Percentiles rank a stretch among this genome's conserved stretches.
phyloP scores from a whole-genome alignment of 352 stramenopile species.

The Phytophthora tentaculata region DNA sequence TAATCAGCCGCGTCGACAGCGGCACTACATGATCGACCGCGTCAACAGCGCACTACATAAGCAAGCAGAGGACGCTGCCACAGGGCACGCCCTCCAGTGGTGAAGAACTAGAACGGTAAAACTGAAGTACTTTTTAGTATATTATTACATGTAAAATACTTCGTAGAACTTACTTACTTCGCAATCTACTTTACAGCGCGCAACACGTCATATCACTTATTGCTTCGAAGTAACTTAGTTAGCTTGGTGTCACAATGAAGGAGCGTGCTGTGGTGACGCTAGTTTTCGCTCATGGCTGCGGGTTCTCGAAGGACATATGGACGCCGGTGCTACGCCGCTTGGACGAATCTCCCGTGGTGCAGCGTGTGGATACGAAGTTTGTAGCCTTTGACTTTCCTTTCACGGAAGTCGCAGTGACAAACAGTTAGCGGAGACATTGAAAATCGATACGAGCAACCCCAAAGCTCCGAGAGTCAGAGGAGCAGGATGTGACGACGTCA shows the following conservation, averaged over 20 bases:
- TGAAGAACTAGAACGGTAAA: no score
- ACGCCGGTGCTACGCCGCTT: constrained; percentile 38
- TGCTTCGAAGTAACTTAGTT: no score
- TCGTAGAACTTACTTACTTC: no score
- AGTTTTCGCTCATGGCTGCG: constrained; percentile 45
- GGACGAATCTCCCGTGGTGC: constrained; percentile 19
- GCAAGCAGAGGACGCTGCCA: no score
- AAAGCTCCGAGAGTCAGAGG: constrained; percentile 24
- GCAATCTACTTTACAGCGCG: no score
- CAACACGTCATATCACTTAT: no score
- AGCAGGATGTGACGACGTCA: constrained; percentile 18
- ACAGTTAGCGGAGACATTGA: constrained; percentile 23
- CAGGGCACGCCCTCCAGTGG: no score
- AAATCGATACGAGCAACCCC: constrained; percentile 22
- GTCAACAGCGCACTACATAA: no score
- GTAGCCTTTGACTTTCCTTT: constrained; percentile 46
- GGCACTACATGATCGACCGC: no score
- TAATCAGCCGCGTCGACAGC: no score
- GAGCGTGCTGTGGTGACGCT: constrained; percentile 28
- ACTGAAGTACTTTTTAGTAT: no score
- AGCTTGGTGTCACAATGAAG: constrained; percentile 1
- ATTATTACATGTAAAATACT: no score
- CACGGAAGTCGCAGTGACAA: constrained; percentile 38
- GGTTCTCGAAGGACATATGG: constrained; percentile 55
- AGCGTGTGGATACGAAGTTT: constrained; percentile 31